phyloP scores from a whole-genome alignment of 1,139 yeast species.

The Candida gigantensis region DNA sequence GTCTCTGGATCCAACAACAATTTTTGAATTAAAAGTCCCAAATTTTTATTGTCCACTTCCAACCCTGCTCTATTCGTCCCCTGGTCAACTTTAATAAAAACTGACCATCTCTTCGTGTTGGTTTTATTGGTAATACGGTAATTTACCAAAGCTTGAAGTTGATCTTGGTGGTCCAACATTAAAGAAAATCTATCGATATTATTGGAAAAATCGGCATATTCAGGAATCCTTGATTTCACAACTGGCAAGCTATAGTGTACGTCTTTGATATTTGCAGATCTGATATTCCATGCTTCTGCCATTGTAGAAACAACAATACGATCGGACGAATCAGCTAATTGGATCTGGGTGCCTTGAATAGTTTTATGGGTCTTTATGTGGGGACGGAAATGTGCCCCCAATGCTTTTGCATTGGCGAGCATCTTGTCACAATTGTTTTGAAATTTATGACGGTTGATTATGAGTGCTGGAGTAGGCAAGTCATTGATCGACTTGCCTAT shows the following conservation, averaged over 20 bases:
- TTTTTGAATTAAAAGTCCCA: constrained; percentile 30
- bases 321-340: constrained; percentile 35
- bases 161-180: constrained; percentile 63
- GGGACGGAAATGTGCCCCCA: constrained; percentile 52
- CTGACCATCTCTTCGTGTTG: constrained; percentile 46
- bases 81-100: constrained; percentile 59
- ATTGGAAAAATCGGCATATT: constrained; percentile 45
- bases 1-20: constrained; percentile 23
- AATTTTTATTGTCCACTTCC: constrained; percentile 26
- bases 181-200: constrained; percentile 49
- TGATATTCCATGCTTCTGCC: constrained; percentile 62
- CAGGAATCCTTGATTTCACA: constrained; percentile 51
- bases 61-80: constrained; percentile 71
- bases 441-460: constrained; percentile 29
- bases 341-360: constrained; percentile 35
- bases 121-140: constrained; percentile 29
- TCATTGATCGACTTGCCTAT: constrained; percentile 27
- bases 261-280: constrained; percentile 53
- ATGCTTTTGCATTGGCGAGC: constrained; percentile 29
- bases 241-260: constrained; percentile 73
- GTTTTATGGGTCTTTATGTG: constrained; percentile 78
- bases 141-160: constrained; percentile 48
- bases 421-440: constrained; percentile 29
- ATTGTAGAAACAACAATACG: constrained; percentile 71
- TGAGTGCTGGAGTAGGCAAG: constrained; percentile 39